Percentiles rank a stretch among this genome's conserved stretches.
These are phyloP conservation scores for Calocera viscosa DNA, from an alignment of 768 basidiomycete species.

Conservation along the genomic window DNA sequence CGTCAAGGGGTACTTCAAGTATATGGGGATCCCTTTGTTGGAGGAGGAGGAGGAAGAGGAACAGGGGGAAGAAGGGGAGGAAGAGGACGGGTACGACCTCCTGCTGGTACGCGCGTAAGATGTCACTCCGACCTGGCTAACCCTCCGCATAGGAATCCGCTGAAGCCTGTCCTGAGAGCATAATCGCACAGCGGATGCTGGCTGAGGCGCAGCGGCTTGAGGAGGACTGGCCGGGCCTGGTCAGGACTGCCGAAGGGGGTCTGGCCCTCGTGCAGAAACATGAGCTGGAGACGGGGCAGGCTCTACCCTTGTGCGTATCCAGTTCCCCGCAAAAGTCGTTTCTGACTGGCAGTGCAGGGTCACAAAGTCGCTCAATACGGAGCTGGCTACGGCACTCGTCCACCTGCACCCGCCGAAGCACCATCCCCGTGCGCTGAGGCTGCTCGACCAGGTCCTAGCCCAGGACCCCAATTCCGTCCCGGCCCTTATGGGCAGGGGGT, in stretches of 20 bases:
- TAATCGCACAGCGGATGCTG: conserved; percentile 55
- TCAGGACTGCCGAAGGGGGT: conserved; percentile 59
- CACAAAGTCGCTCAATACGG: conserved; percentile 53
- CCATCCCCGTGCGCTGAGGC: conserved; percentile 59
- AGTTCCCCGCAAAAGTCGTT: too few species aligned
- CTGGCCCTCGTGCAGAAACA: conserved; percentile 41
- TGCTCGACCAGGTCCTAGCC: conserved; percentile 60
- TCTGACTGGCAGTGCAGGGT: conserved; percentile 38
- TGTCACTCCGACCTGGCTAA: conserved; percentile 1
- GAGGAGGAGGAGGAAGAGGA: conserved; percentile 35
- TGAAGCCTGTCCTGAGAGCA: conserved; percentile 38
- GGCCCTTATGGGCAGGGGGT: conserved; percentile 63
- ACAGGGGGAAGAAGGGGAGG: conserved; percentile 21
- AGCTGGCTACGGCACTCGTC: conserved; percentile 63
- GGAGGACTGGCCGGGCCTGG: conserved; percentile 59
- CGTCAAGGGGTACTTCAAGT: conserved; percentile 55
- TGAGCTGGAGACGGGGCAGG: conserved; percentile 47
- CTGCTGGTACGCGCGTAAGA: conserved; percentile 42
- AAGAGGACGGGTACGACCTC: conserved; percentile 46
- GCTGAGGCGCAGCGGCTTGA: conserved; percentile 54
- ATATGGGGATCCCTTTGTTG: conserved; percentile 36
- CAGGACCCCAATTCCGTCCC: conserved; percentile 48
- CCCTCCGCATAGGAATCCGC: conserved; percentile 42
- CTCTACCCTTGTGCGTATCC: conserved; percentile 40
- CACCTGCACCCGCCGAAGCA: conserved; percentile 84